Percentiles rank a stretch among this genome's conserved stretches.
Conservation (phyloP, 2,329 filamentous ascomycete genomes). For the Ophiostoma quercus region DNA sequence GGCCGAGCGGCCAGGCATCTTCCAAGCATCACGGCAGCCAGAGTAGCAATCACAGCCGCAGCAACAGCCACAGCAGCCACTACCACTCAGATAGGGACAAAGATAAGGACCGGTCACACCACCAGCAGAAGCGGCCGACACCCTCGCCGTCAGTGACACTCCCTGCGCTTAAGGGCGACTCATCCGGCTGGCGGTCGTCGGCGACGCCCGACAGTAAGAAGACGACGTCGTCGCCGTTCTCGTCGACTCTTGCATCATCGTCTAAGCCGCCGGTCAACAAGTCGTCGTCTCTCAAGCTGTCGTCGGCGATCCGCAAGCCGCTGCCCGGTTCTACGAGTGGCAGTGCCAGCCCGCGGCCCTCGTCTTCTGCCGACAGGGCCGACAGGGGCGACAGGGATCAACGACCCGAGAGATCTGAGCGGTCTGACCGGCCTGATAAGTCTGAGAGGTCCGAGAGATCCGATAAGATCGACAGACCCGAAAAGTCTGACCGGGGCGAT, state of each 20-base stretch:
- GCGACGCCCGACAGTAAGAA: conserved; percentile 3
- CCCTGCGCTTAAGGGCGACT: conserved; percentile 11
- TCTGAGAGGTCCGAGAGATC: background rate
- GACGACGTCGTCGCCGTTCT: conserved; percentile 1
- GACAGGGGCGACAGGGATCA: background rate
- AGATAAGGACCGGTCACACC: background rate
- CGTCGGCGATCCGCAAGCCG: conserved; percentile 24
- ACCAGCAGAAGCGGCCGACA: conserved; percentile 6
- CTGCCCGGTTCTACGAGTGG: conserved; percentile 22
- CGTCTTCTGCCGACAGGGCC: background rate
- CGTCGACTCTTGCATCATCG: conserved; percentile 8
- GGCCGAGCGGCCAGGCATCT: background rate
- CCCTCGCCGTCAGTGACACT: conserved; percentile 3
- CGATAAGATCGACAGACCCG: no score
- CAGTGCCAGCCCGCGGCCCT: conserved; percentile 1
- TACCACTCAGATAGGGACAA: background rate
- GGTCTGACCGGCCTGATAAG: background rate
- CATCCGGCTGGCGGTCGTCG: conserved; percentile 10
- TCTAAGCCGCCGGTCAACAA: background rate
- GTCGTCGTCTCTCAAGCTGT: background rate
- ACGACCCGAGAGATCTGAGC: background rate
- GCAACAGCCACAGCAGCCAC: background rate
- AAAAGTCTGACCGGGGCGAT: background rate
- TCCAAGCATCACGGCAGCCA: background rate
- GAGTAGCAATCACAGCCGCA: background rate